Percentiles rank a stretch among this genome's conserved stretches.
phyloP scores from a whole-genome alignment of 805 yeast genomes.

The Candida koratica region DNA sequence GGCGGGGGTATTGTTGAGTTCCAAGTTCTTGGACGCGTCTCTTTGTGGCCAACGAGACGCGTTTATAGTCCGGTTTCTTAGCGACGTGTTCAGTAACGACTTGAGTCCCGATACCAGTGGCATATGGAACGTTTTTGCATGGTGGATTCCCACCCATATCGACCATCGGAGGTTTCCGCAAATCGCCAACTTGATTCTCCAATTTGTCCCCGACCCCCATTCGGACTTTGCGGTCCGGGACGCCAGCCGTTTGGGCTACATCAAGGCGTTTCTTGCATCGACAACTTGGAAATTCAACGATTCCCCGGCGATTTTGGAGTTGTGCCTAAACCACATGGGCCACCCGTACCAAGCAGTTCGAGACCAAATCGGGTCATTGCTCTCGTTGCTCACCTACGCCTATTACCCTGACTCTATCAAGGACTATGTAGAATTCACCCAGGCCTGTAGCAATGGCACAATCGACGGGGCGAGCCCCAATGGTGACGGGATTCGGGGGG shows the following conservation, averaged over 20 bases:
- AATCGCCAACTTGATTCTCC: slow-evolving; percentile 42
- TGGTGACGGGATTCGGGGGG: slow-evolving; percentile 7
- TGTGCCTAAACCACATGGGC: slow-evolving; percentile 46
- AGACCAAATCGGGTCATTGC: slow-evolving; percentile 57
- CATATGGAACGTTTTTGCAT: slow-evolving; percentile 72
- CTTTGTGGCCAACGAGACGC: slow-evolving; percentile 39
- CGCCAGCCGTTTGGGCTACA: slow-evolving; percentile 54
- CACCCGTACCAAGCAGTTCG: slow-evolving; percentile 76
- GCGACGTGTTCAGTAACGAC: slow-evolving; percentile 47
- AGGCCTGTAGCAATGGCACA: slow-evolving; percentile 26
- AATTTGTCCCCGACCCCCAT: slow-evolving; percentile 44
- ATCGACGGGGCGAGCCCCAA: slow-evolving; percentile 25
- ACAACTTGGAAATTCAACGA: slow-evolving; percentile 53
- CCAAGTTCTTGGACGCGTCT: slow-evolving; percentile 38
- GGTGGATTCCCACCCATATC: slow-evolving; percentile 67
- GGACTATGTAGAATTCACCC: slow-evolving; percentile 37
- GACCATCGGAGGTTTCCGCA: slow-evolving; percentile 66
- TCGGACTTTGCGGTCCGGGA: slow-evolving; percentile 64
- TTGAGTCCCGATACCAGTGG: slow-evolving; percentile 68
- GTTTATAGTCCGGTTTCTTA: slow-evolving; percentile 43
- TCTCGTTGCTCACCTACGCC: slow-evolving; percentile 45
- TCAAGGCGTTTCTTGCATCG: slow-evolving; percentile 48
- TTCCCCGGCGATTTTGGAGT: slow-evolving; percentile 39
- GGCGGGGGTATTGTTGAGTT: slow-evolving; percentile 56
- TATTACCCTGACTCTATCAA: slow-evolving; percentile 41